phyloP scores from a whole-genome alignment of 129 eudicot species.

The Flaveria linearis region DNA sequence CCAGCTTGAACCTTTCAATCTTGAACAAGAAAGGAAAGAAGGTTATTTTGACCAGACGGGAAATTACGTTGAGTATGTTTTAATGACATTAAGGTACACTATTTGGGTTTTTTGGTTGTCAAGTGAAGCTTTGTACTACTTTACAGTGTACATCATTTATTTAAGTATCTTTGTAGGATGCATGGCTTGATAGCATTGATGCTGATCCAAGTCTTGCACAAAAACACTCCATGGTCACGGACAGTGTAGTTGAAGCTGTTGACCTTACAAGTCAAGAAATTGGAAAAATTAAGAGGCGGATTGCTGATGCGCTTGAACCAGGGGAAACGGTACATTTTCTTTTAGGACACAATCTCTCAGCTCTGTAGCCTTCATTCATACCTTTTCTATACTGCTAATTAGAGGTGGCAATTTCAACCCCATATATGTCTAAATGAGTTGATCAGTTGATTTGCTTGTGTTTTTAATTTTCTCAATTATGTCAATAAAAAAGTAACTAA shows the following conservation, averaged over 20 bases:
- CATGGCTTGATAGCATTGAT: conserved; percentile 92
- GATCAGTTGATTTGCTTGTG: background rate
- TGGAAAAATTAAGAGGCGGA: conserved; percentile 82
- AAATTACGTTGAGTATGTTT: conserved; percentile 75
- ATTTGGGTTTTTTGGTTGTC: conserved; percentile 3
- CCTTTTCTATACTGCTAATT: background rate
- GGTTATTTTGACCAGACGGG: conserved; percentile 87
- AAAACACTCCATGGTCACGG: conserved; percentile 28
- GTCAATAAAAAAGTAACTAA: background rate
- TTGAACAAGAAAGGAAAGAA: conserved; percentile 74
- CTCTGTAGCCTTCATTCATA: conserved; percentile 3
- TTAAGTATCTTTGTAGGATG: conserved; percentile 65
- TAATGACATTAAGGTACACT: conserved; percentile 72
- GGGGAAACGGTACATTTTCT: conserved; percentile 72
- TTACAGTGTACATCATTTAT: conserved; percentile 3
- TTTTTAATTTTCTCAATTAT: background rate
- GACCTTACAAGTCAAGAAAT: conserved; percentile 74
- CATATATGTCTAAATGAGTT: background rate
- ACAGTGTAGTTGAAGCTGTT: conserved; percentile 43
- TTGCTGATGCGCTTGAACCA: conserved; percentile 82
- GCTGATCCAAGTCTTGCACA: conserved; percentile 48
- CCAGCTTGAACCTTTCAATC: conserved; percentile 78
- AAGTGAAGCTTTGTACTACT: conserved; percentile 9
- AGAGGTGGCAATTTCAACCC: background rate
- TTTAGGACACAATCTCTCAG: conserved; percentile 2